These are phyloP conservation scores for Allium sativum DNA, from an alignment of 106 monocot species.

Conservation along the genomic window DNA sequence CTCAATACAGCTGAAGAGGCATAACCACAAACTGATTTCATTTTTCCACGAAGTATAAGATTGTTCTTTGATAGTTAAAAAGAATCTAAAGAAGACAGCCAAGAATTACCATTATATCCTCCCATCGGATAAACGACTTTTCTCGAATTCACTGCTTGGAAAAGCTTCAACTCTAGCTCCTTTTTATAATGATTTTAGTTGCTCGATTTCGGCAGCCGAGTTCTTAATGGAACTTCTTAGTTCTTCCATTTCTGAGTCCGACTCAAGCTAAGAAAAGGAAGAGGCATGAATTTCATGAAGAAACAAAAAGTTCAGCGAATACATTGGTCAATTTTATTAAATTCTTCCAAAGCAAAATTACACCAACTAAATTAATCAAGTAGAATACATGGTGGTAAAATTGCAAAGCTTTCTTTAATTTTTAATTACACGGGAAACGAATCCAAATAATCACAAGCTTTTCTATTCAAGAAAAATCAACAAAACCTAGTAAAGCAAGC, in stretches of 20 bases:
- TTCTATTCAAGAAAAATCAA: too few relatives aligned
- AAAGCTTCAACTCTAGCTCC: slow-evolving; percentile 25
- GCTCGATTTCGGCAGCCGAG: slow-evolving; percentile 9
- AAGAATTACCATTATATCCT: slow-evolving; percentile 44
- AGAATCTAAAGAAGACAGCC: slow-evolving; percentile 59
- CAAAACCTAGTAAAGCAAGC: too few relatives aligned
- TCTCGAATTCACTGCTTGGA: slow-evolving; percentile 24
- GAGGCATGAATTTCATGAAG: neutral
- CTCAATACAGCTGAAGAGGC: too few relatives aligned
- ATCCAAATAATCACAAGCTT: too few relatives aligned
- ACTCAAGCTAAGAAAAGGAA: slow-evolving; percentile 18
- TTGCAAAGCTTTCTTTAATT: too few relatives aligned
- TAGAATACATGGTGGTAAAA: too few relatives aligned
- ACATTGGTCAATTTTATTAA: too few relatives aligned
- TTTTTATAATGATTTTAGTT: slow-evolving; percentile 13
- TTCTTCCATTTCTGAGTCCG: slow-evolving; percentile 27
- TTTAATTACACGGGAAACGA: too few relatives aligned
- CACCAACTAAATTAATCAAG: too few relatives aligned
- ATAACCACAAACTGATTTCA: neutral
- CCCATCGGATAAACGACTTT: slow-evolving; percentile 53
- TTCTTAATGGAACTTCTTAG: slow-evolving; percentile 16
- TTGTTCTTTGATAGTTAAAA: slow-evolving; percentile 46
- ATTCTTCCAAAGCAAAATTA: too few relatives aligned
- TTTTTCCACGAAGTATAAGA: slow-evolving; percentile 28
- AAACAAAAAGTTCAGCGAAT: too few relatives aligned